Base-by-base conservation (phyloP, 2,329 filamentous ascomycete genomes). In the Neonectria sp. region DNA sequence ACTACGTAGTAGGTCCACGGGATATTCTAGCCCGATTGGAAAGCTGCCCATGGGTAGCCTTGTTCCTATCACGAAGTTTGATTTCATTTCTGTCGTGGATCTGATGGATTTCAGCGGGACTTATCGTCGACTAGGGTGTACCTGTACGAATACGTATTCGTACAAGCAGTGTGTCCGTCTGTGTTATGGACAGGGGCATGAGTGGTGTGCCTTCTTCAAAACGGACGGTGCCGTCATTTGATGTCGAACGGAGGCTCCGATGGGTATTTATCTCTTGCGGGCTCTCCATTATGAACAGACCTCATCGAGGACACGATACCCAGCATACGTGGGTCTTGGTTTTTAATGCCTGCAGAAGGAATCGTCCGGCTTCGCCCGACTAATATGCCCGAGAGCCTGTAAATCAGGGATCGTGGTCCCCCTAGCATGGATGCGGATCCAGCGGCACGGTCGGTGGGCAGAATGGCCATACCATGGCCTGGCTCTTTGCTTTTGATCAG, bases 401-500 rank as follows among this genome's bases (percentile, higher is more conserved):
- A 4, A 21, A 8, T 13, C 13, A 40, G 11, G 48, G 15, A 33
- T 29, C 58, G 25, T 15, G 6, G 17, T n/a, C 40, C 51, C 45
- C 57, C 57, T 57, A 15, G 57, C 63, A 57, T 52, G 63, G 63
- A 43, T 56, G 24, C 24, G 46, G 35, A 60, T 57, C 63, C 57
- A 56, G 35, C 56, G 9, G 37, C 9, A 21, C 46, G 25, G 57
- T 21, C 51, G 56, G 43, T 49, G 55, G 31, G 17, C 48, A 21
- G 45, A 52, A 57, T 29, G 40, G 51, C 51, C 63, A 27, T 60
- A 37, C 63, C 57, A 52, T 27, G 37, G 31, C 35, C 43, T 15
- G n/a, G 43, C n/a, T 35, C 57, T 45, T 65, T 60, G 57, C 63
- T 56, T 60, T 56, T 31, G 9, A 56, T 60, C 63, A 59, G 63